Evolutionary conservation across 139 green algal genomes (phyloP).

Genomic region (Dunaliella primolecta): DNA sequence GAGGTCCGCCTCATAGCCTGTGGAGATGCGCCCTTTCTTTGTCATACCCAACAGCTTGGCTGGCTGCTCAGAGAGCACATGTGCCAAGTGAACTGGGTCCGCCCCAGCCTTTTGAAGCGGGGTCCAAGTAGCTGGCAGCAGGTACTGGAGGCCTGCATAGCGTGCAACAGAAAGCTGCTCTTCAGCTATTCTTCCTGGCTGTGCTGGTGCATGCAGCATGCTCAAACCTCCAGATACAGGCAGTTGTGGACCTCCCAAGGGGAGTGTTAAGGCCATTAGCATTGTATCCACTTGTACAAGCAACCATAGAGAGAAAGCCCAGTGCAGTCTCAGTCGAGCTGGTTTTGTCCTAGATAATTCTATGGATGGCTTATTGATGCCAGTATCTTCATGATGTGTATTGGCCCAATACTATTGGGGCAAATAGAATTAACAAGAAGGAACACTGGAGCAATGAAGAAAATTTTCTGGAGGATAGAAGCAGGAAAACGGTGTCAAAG

Average conservation of each 20-base stretch:
- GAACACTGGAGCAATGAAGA: no score
- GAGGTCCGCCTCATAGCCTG: conserved; percentile 83
- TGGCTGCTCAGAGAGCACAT: conserved; percentile 55
- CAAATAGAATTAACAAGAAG: no score
- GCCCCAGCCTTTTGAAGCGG: conserved; percentile 28
- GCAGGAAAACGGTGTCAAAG: no score
- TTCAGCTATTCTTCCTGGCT: not conserved
- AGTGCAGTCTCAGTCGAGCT: no score
- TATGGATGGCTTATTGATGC: no score
- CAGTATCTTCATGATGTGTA: no score
- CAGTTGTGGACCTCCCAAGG: not conserved
- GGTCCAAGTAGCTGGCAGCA: conserved; percentile 81
- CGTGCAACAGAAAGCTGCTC: not conserved
- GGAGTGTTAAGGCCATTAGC: not conserved
- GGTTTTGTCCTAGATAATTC: no score
- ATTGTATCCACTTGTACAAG: not conserved
- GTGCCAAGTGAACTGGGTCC: conserved; percentile 26
- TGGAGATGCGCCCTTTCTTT: conserved; percentile 66
- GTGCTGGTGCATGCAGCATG: not conserved
- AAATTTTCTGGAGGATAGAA: no score
- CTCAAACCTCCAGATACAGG: not conserved
- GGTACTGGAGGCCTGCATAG: conserved; percentile 74
- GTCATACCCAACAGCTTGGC: conserved; percentile 62
- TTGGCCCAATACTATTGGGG: no score
- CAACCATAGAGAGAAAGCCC: no score